Evolutionary conservation across 148 eudicot genomes (phyloP).

Genomic region (Polygonum aviculare): DNA sequence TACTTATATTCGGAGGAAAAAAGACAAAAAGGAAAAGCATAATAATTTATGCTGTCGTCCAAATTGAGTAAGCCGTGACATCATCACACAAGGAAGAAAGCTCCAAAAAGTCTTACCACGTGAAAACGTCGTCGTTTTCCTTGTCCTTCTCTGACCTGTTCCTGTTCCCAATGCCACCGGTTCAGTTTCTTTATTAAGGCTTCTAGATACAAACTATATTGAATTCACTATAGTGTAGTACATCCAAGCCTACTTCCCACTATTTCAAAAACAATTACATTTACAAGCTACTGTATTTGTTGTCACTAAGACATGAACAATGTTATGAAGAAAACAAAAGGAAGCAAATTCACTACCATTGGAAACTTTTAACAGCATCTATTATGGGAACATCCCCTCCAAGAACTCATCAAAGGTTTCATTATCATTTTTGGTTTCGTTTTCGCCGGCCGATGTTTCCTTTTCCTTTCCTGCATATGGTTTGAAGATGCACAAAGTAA

Average conservation of each 20-base stretch:
- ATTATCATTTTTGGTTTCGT: slow-evolving; percentile 21
- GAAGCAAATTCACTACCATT: neutral
- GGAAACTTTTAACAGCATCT: neutral
- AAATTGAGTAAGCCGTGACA: neutral
- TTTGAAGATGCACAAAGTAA: neutral
- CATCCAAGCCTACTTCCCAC: neutral
- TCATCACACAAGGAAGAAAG: neutral
- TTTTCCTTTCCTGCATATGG: slow-evolving; percentile 2
- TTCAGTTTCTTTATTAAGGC: neutral
- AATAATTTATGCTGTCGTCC: neutral
- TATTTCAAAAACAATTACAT: neutral
- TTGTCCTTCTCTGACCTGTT: neutral
- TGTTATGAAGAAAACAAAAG: no score
- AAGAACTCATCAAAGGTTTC: slow-evolving; percentile 63
- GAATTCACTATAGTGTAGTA: no score
- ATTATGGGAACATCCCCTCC: slow-evolving; percentile 70
- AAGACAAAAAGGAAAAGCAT: neutral
- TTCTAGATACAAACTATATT: no score
- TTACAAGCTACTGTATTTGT: neutral
- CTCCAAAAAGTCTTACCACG: neutral
- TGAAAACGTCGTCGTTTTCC: neutral
- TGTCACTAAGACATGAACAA: neutral
- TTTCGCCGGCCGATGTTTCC: neutral
- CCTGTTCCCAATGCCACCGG: neutral
- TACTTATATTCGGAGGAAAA: neutral